Evolutionary conservation across 345 rosid genomes (phyloP), one percentile per base, ranked within the genome.

Genomic region (Eucalyptus polybractea): DNA sequence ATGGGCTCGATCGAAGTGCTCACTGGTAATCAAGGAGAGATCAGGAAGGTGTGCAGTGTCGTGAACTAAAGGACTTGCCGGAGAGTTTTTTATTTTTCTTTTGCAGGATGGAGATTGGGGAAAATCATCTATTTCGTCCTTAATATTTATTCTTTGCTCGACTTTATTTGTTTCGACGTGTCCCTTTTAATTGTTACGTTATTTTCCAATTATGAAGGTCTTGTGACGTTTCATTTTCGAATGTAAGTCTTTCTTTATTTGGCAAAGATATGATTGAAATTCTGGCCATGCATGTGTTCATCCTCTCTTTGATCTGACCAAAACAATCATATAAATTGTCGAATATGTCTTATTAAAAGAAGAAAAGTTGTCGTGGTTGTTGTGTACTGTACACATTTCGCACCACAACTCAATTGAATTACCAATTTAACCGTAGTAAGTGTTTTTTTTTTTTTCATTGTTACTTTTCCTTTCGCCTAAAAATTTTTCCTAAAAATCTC

Each of bases 1-100:
- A 91, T 93, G 94, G 94, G 95, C 13, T 90, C 88, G 27, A 49
- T 92, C 44, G 94, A 89, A 4, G 93, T 92, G n/a, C 91, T 89
- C 14, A 92, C 92, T 5, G 93, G 94, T 4, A 21, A 72, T 3
- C n/a, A 86, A 86, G 94, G 95, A 45, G 94, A 94, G 88, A 91
- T 92, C 89, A 91, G 93, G 91, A 92, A 88, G 90, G 27, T 25
- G 42, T 94, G 95, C 90, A 87, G 91, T 40, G 58, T 58, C n/a
- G 94, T 91, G 19, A 91, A 91, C 44, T 86, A 4, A 53, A 53
- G 37, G 2, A 51, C 51, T 7, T 17, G 54, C 31, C 21, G 5
- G 13, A 45, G 54, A 13, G 81, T 33, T 31, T 10, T 37, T 12
- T 2, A 53, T 53, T 53, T 53, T 33, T 72, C 62, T 31, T 37